Evolutionary conservation across 1,284 basidiomycete genomes (phyloP), one percentile per base, ranked within the genome.

Genomic region (Ganoderma sinense): DNA sequence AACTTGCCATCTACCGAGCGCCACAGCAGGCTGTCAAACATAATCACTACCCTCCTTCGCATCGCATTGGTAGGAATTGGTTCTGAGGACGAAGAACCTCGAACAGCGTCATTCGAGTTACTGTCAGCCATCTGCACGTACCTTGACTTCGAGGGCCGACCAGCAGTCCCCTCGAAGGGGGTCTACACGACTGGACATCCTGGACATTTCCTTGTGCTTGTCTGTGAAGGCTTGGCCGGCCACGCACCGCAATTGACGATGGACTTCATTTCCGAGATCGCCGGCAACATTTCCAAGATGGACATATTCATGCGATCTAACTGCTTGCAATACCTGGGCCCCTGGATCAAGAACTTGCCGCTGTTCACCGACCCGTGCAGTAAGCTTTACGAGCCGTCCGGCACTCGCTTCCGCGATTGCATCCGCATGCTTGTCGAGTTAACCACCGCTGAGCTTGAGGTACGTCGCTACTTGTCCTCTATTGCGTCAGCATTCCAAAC

Each of bases 221-320:
- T 97, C 51, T 96, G 94, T 79, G 90, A 92, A 71, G 87, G 87
- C 45, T 82, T 97, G 11, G 90, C 96, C 0, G 83, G 83, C 2
- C 91, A 91, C 74, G 89, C 89, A 10, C 94, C 95, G 13, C 89
- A 94, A 39, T 83, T 97, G 58, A 96, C 95, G 0, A 84, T 97
- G 26, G 95, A 97, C 79, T 95, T 97, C 81, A 84, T 97, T 67
- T 89, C 90, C 26, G 95, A 97, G 81, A 93, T 96, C 62, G 89
- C 89, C 36, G 85, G 88, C 4, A 86, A 88, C 33, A 87, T 94
- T 79, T 86, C 89, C 68, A 89, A 89, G 77, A 75, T 81, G 4
- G 79, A 83, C 7, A 79, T 79, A 2, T 71, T 87, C 1, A 90
- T 91, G 67, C 89, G 91, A 66, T 88, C 94, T 36, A 88, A 87